phyloP scores from a whole-genome alignment of 2,329 filamentous ascomycete genomes.

The Ascomycota sp. region DNA sequence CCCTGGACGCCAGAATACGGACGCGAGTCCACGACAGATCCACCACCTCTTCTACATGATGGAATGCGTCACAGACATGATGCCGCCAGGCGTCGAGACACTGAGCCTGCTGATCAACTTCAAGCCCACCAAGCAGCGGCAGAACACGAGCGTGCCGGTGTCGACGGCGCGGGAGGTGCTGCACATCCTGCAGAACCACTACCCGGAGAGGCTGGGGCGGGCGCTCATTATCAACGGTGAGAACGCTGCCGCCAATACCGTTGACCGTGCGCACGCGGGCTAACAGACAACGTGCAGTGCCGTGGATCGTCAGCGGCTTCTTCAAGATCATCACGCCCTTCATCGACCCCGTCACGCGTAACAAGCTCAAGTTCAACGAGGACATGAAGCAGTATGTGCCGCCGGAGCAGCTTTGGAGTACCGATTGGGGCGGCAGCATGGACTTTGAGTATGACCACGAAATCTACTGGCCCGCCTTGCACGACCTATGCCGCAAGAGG shows the following conservation, averaged over 20 bases:
- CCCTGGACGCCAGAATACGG: conserved; percentile 81
- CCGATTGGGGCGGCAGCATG: conserved; percentile 51
- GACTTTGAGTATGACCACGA: conserved; percentile 82
- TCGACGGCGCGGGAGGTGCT: conserved; percentile 64
- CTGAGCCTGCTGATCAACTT: conserved; percentile 81
- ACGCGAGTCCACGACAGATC: conserved; percentile 63
- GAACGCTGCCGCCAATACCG: conserved; percentile 6
- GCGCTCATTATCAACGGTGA: conserved; percentile 74
- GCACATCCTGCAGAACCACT: conserved; percentile 81
- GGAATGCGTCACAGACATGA: conserved; percentile 69
- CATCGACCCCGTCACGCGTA: conserved; percentile 78
- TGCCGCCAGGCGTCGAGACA: conserved; percentile 70
- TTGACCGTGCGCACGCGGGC: no score
- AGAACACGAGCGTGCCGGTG: conserved; percentile 51
- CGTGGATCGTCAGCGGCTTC: conserved; percentile 79
- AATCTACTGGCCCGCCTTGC: conserved; percentile 72
- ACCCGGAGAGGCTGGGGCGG: conserved; percentile 73
- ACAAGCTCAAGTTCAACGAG: conserved; percentile 96
- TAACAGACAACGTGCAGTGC: conserved; percentile 29
- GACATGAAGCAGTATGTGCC: conserved; percentile 68
- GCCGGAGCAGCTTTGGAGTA: conserved; percentile 56
- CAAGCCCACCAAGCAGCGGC: conserved; percentile 51
- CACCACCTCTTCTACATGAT: conserved; percentile 93
- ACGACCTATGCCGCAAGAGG: conserved; percentile 43
- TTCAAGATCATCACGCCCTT: conserved; percentile 92